A percentile compares a stretch with the other conserved stretches of the same genome.
phyloP scores from a whole-genome alignment of 768 basidiomycete genomes.

The Cubamyces lactineus region DNA sequence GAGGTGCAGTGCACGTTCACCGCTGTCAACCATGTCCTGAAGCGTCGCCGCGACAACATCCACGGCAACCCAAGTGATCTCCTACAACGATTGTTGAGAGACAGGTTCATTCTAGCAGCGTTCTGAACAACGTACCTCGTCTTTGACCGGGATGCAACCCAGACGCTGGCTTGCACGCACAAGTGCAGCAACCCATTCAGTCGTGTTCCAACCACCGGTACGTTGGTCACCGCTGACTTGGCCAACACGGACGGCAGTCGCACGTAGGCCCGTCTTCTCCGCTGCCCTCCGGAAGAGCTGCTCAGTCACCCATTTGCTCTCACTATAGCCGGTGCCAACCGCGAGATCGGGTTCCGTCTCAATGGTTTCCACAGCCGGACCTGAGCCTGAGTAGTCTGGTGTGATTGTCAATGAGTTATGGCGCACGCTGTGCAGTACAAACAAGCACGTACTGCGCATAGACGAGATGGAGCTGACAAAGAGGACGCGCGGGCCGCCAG shows the following conservation, averaged over 20 bases:
- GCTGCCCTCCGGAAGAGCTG: constrained; percentile 37
- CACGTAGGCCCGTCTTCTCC: constrained; percentile 35
- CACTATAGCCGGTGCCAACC: constrained; percentile 37
- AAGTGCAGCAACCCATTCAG: constrained; percentile 49
- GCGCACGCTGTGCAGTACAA: constrained; percentile 28
- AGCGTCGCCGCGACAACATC: constrained; percentile 23
- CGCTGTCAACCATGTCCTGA: constrained; percentile 23
- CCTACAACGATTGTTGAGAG: background rate
- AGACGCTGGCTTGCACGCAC: constrained; percentile 35
- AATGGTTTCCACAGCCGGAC: constrained; percentile 8
- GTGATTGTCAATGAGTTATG: background rate
- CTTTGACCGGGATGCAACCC: constrained; percentile 37
- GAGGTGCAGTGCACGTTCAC: constrained; percentile 33
- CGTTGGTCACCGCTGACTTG: constrained; percentile 34
- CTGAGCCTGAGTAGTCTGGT: constrained; percentile 9
- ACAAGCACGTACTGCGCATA: constrained; percentile 11
- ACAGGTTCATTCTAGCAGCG: too few relatives aligned
- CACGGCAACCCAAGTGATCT: constrained; percentile 23
- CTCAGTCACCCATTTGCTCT: constrained; percentile 40
- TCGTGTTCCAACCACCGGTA: constrained; percentile 37
- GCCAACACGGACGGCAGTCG: constrained; percentile 40
- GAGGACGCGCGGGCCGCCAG: constrained; percentile 30
- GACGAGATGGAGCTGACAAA: constrained; percentile 27
- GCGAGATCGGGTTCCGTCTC: constrained; percentile 28
- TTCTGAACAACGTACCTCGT: constrained; percentile 37